Evolutionary conservation across 2,329 filamentous ascomycete genomes (phyloP).

Genomic region (Colletotrichum sp.): DNA sequence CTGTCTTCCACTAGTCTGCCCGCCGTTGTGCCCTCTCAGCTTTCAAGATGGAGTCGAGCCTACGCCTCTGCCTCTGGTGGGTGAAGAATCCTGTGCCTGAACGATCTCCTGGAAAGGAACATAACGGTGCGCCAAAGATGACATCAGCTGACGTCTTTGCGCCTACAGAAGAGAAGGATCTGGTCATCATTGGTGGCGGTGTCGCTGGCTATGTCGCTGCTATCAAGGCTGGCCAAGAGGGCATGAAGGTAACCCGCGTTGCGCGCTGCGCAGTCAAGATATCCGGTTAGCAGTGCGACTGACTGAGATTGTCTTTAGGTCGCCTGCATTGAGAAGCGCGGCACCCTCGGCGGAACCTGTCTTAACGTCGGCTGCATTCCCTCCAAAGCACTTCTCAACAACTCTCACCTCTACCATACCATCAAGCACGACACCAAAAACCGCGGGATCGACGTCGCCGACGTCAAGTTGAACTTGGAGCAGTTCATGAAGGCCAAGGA

Average conservation of each 20-base stretch:
- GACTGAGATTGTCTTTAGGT: slow-evolving; percentile 62
- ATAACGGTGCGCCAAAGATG: not conserved
- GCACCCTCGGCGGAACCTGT: slow-evolving; percentile 92
- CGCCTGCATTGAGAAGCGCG: slow-evolving; percentile 97
- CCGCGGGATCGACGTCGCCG: slow-evolving; percentile 95
- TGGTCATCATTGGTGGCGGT: slow-evolving; percentile 97
- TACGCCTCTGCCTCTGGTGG: slow-evolving; percentile 64
- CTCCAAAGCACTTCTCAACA: slow-evolving; percentile 99
- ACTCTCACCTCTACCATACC: slow-evolving; percentile 97
- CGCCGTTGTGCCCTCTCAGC: slow-evolving; percentile 46
- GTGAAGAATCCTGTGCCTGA: slow-evolving; percentile 29
- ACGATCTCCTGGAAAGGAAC: not conserved
- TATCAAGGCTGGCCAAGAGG: slow-evolving; percentile 98
- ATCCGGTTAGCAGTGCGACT: not conserved
- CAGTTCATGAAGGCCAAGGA: slow-evolving; percentile 99
- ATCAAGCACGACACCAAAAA: slow-evolving; percentile 96
- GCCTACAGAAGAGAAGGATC: slow-evolving; percentile 85
- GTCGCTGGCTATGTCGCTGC: slow-evolving; percentile 98
- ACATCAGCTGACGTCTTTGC: slow-evolving; percentile 23
- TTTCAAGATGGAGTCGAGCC: slow-evolving; percentile 60
- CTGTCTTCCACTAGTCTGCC: slow-evolving; percentile 46
- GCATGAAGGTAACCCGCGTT: slow-evolving; percentile 77
- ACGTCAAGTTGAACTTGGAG: slow-evolving; percentile 93
- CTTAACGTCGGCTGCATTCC: slow-evolving; percentile 99
- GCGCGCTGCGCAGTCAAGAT: not conserved